Conservation (phyloP, 2,329 filamentous ascomycete species). For the Fusarium duplospermum region DNA sequence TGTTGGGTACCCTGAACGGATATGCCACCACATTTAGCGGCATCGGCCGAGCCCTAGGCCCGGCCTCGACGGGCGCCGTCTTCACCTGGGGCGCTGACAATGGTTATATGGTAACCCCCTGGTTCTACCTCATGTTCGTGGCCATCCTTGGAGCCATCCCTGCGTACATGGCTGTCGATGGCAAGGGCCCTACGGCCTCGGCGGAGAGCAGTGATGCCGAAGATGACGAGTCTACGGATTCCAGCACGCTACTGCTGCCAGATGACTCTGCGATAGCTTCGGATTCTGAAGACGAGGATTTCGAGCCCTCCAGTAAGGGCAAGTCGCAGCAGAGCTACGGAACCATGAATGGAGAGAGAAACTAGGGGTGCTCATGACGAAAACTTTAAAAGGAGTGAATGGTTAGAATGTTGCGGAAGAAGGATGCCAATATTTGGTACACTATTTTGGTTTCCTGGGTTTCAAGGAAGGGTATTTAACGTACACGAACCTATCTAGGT, state of each 20-base stretch:
- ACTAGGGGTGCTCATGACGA: not conserved
- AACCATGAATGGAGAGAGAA: conserved; percentile 24
- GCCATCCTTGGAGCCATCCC: conserved; percentile 75
- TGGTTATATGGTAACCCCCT: conserved; percentile 83
- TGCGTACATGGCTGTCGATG: conserved; percentile 79
- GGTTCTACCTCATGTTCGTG: conserved; percentile 79
- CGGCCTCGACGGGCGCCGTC: conserved; percentile 76
- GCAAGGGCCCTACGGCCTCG: conserved; percentile 69
- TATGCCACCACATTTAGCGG: conserved; percentile 87
- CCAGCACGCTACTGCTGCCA: conserved; percentile 36
- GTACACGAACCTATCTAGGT: not conserved
- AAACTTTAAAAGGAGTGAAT: not conserved
- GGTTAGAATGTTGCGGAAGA: not conserved
- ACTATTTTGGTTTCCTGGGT: not conserved
- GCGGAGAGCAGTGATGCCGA: conserved; percentile 49
- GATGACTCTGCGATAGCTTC: conserved; percentile 36
- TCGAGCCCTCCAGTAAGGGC: conserved; percentile 30
- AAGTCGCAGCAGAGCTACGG: conserved; percentile 31
- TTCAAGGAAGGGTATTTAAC: not conserved
- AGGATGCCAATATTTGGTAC: not conserved
- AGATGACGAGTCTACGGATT: conserved; percentile 22
- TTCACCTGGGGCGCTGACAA: conserved; percentile 82
- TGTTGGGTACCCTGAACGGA: conserved; percentile 91
- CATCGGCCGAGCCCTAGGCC: conserved; percentile 82
- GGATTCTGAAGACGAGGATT: conserved; percentile 32